Conservation (phyloP, 371 early-diverging fungal genomes). For the Nematocida sp. region DNA sequence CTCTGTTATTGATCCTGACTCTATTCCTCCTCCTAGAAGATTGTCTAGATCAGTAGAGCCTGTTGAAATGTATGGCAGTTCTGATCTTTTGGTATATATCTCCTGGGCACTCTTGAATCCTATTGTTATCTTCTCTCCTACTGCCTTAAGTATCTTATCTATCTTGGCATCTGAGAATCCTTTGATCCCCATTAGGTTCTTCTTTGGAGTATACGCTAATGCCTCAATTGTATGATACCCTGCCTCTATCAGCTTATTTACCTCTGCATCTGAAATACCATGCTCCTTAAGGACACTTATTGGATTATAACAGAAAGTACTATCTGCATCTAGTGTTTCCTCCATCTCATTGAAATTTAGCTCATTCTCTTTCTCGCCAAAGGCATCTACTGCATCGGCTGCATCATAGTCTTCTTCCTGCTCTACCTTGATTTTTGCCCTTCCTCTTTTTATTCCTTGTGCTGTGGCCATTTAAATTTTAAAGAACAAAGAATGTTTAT, state of each 20-base stretch:
- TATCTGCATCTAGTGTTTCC: constrained; percentile 63
- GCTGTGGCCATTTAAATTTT: too few relatives aligned
- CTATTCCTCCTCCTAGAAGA: constrained; percentile 86
- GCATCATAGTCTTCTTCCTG: too few relatives aligned
- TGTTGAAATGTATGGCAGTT: constrained; percentile 79
- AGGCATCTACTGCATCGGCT: too few relatives aligned
- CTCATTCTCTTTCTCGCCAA: too few relatives aligned
- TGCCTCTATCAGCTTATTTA: constrained; percentile 77
- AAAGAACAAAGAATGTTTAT: too few relatives aligned
- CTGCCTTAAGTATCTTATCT: constrained; percentile 88
- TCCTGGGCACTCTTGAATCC: constrained; percentile 93
- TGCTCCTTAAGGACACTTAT: constrained; percentile 67
- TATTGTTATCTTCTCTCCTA: constrained; percentile 82
- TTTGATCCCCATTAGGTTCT: constrained; percentile 77
- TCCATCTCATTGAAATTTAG: too few relatives aligned
- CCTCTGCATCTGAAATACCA: constrained; percentile 73
- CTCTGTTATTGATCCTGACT: constrained; percentile 95
- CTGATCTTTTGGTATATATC: constrained; percentile 75
- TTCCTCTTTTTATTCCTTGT: too few relatives aligned
- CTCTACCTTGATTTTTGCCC: too few relatives aligned
- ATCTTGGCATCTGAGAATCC: constrained; percentile 95
- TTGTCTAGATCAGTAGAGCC: constrained; percentile 89
- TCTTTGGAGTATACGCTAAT: constrained; percentile 88
- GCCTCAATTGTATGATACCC: constrained; percentile 88
- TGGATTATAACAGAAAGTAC: constrained; percentile 47